Percentiles rank a stretch among this genome's conserved stretches.
Conservation (phyloP, 441 rosid species). For the Erodium trifolium region DNA sequence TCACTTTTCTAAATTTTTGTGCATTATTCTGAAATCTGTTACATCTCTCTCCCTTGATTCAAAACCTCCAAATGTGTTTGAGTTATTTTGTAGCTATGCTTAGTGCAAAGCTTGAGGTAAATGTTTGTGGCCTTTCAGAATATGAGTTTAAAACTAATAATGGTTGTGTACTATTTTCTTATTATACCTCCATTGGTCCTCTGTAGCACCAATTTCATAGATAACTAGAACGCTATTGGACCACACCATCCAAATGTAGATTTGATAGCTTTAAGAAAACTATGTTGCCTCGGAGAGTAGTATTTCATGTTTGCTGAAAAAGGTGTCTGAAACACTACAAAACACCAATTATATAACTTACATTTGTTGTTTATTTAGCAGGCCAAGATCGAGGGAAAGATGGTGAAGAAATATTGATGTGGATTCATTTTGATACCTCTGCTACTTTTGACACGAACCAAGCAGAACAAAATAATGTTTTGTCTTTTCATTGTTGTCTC, state of each 20-base stretch:
- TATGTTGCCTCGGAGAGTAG: neutral
- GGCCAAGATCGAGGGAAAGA: conserved; percentile 51
- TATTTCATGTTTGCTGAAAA: neutral
- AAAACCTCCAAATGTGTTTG: neutral
- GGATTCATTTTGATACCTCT: conserved; percentile 20
- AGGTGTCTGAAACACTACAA: neutral
- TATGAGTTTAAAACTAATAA: neutral
- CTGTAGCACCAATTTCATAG: neutral
- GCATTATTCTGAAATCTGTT: neutral
- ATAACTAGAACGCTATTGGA: neutral
- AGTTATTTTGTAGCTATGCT: neutral
- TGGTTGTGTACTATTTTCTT: neutral
- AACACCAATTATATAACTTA: neutral
- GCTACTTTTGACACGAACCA: conserved; percentile 24
- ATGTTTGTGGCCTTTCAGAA: neutral
- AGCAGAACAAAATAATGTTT: conserved; percentile 36
- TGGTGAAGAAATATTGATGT: conserved; percentile 40
- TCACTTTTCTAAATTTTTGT: neutral
- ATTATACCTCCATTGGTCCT: neutral
- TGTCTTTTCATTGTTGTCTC: conserved; percentile 22
- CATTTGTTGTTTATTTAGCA: conserved; percentile 15
- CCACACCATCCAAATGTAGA: neutral
- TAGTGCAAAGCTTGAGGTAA: neutral
- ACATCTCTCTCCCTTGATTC: neutral
- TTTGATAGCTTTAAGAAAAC: neutral